Percentiles rank a stretch among this genome's conserved stretches.
Conservation (phyloP, 2,329 filamentous ascomycete genomes). For the Paracoccidioides lutzii region DNA sequence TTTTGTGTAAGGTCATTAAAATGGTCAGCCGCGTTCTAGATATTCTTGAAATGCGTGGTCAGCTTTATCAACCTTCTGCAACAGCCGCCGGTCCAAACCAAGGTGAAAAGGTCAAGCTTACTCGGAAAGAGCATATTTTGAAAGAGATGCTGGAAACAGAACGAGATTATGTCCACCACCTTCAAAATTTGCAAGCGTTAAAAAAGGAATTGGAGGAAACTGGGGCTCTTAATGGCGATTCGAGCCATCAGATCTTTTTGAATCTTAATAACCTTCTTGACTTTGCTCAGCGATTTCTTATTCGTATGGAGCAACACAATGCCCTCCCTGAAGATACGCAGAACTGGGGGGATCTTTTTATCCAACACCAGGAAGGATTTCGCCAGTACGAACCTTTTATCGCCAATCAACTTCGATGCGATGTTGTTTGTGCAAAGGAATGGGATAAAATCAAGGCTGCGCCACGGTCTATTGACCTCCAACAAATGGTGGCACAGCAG, state of each 20-base stretch:
- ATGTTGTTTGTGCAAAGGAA: conserved; percentile 66
- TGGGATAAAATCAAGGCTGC: conserved; percentile 76
- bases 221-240: conserved; percentile 75
- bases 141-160: conserved; percentile 89
- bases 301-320: conserved; percentile 91
- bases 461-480: conserved; percentile 49
- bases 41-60: conserved; percentile 62
- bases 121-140: conserved; percentile 75
- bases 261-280: conserved; percentile 92
- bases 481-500: conserved; percentile 69
- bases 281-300: conserved; percentile 88
- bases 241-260: conserved; percentile 86
- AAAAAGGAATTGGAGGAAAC: conserved; percentile 83
- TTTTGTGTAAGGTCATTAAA: conserved; percentile 54
- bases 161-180: conserved; percentile 92
- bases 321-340: conserved; percentile 63
- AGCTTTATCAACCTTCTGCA: conserved; percentile 53
- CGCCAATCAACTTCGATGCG: conserved; percentile 86
- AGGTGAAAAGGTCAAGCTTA: conserved; percentile 43
- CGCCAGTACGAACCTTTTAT: conserved; percentile 95
- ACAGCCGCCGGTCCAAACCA: conserved; percentile 37
- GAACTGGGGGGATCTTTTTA: conserved; percentile 90
- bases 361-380: conserved; percentile 73
- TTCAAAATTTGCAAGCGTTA: conserved; percentile 84
- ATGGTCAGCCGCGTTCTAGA: conserved; percentile 90